Base-by-base conservation (phyloP, 805 yeast genomes). In the Myxozyma udenii region DNA sequence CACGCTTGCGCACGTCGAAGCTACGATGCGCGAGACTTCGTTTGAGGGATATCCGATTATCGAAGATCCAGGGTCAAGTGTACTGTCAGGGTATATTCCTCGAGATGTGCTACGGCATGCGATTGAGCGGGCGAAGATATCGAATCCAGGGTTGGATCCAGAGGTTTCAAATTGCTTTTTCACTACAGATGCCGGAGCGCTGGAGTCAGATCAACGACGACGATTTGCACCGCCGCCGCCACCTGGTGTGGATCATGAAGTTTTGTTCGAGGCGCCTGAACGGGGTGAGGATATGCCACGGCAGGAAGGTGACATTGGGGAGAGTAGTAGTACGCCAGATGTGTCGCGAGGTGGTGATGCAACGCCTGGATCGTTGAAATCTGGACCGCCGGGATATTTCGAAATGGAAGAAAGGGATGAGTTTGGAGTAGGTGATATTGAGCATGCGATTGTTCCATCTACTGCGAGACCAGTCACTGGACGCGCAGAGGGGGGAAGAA, bases 1-100 rank as follows among this genome's bases (percentile, higher is more conserved):
- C 37, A 50, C 62, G 1, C 41, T 63, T 4, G 57, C 51, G 14
- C 62, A 63, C 12, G 53, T 67, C 24, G 57, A 55, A 26, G 25
- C 19, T 2, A 38, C 65, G 14, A 54, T 66, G 24, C 38, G 49
- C 6, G 41, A 55, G 3, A 44, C 58, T 23, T 46, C 55, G 2
- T 69, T 59, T 48, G 55, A 63, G 2, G 65, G 68, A 4, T 73
- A 68, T 54, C 78, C 78, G 1, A 55, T 74, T 1, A 64, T 74
- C 1, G 70, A 68, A 30, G 59, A 58, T 5, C 55, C 51, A 2
- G 55, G 56, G 12, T 59, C 53, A 21, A 52, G 50, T 53, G 42
- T 46, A 16, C 51, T 74, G 2, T 41, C 66, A 0, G 78, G 75
- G 4, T 69, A 58, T 41, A 61, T 67, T 25, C 64, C 60, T 39